phyloP scores from a whole-genome alignment of 495 filamentous ascomycete species.

The Aspergillus campestris region DNA sequence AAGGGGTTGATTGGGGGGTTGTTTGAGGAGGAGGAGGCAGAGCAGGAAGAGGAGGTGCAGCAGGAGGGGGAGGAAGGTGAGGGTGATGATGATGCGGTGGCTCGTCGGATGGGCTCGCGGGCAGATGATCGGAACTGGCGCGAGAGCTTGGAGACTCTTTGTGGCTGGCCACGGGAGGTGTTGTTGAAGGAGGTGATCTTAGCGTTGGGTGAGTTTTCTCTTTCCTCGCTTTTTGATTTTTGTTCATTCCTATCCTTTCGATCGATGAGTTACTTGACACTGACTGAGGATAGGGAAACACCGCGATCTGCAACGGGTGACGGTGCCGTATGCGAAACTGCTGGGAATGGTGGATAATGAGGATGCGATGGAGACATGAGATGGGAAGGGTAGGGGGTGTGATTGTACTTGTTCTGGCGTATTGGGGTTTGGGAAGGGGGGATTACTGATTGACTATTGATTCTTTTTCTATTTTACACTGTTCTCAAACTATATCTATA shows the following conservation, averaged over 20 bases:
- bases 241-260: conserved; percentile 20
- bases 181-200: conserved; percentile 82
- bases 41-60: conserved; percentile 21
- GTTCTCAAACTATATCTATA: conserved; percentile 8
- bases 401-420: conserved; percentile 12
- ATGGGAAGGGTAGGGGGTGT: background rate
- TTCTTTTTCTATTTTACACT: background rate
- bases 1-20: conserved; percentile 70
- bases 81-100: too few relatives aligned
- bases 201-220: conserved; percentile 67
- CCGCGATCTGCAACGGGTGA: conserved; percentile 82
- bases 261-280: too few relatives aligned
- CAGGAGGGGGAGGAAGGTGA: conserved; percentile 45
- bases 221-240: background rate
- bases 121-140: conserved; percentile 47
- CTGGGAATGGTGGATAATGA: conserved; percentile 50
- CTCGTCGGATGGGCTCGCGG: too few relatives aligned
- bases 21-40: conserved; percentile 42
- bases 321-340: conserved; percentile 78
- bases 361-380: conserved; percentile 49
- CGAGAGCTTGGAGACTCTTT: conserved; percentile 47
- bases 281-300: conserved; percentile 63
- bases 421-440: conserved; percentile 1
- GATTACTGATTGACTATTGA: background rate
- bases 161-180: conserved; percentile 82